Evolutionary conservation across 2,329 filamentous ascomycete genomes (phyloP), one percentile per base, ranked within the genome.

Genomic region (Aspergillus eucalypticola): DNA sequence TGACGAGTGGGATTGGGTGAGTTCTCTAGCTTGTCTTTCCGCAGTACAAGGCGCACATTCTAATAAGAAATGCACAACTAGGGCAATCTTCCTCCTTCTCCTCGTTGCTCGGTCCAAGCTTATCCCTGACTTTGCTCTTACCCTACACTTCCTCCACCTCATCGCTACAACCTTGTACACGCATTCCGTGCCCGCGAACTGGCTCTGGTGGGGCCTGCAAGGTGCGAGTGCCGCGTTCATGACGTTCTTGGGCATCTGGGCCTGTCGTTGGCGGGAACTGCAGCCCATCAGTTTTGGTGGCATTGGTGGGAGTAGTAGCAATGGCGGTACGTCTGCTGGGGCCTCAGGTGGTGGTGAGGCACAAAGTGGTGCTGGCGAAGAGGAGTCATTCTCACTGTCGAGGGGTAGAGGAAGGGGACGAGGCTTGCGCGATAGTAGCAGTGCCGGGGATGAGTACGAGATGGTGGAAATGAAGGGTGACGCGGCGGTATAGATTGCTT

Each of bases 51-150:
- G 5, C 32, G 17, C 13, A 41, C 2, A 3, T 32, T 27, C 11
- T 52, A 13, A 29, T 6, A 2, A 49, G 8, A 6, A 23, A 13
- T 44, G 5, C n/a, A 27, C 15, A 35, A 27, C 25, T 27, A 19
- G 94, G 73, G 87, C 91, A 44, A 86, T 96, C 60, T 90, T 92
- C 44, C 89, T 97, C 60, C 86, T 96, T 54, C 79, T 94, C 56
- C 82, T 98, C 60, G 87, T 99, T 67, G 88, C 89, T 19, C 91
- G 95, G 63, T 95, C 90, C 51, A 98, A 98, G 76, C 89, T 98
- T 62, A 90, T 98, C 54, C 92, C 92, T 67, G 95, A 99, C 78
- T 99, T 98, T 75, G 91, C 92, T 32, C 81, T 97, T 23, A 96
- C 94, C 2, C 85, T 97, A 17, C 92, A 96, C 79, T 85, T 90